phyloP scores from a whole-genome alignment of 768 basidiomycete genomes.

The Serendipita sp. region DNA sequence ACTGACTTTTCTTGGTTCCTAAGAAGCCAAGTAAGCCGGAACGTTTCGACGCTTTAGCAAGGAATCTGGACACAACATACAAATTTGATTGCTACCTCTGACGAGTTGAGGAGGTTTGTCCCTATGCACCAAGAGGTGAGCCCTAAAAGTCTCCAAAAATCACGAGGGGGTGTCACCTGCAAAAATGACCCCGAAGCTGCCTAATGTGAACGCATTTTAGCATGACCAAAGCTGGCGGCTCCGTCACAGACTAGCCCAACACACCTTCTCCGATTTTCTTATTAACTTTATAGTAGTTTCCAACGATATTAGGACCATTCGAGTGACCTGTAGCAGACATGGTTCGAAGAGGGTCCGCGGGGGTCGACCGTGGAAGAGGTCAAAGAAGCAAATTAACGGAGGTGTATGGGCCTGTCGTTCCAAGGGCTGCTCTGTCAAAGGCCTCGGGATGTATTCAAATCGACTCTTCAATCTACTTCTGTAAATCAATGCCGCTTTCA shows the following conservation, averaged over 20 bases:
- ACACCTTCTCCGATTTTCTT: conserved; percentile 86
- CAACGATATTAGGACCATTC: conserved; percentile 38
- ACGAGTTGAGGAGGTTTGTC: conserved; percentile 93
- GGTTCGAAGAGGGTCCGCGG: not conserved
- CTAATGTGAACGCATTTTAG: conserved; percentile 20
- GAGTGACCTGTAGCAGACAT: not conserved
- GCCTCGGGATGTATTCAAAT: no score
- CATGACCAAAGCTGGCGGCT: not conserved
- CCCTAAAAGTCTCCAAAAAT: not conserved
- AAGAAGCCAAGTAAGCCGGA: conserved; percentile 13
- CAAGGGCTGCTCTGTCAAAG: no score
- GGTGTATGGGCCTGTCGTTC: no score
- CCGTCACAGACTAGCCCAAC: not conserved
- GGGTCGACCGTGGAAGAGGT: no score
- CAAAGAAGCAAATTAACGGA: no score
- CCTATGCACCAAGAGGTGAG: conserved; percentile 31
- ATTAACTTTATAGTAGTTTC: conserved; percentile 94
- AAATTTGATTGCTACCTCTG: conserved; percentile 99
- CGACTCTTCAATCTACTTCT: no score
- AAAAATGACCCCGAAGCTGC: conserved; percentile 93
- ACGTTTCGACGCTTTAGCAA: conserved; percentile 6
- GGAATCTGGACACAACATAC: conserved; percentile 36
- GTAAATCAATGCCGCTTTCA: no score
- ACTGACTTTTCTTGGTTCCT: conserved; percentile 61
- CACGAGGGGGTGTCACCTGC: conserved; percentile 35